Conservation (phyloP, 148 eudicot species). For the Camellia lanceoleosa region DNA sequence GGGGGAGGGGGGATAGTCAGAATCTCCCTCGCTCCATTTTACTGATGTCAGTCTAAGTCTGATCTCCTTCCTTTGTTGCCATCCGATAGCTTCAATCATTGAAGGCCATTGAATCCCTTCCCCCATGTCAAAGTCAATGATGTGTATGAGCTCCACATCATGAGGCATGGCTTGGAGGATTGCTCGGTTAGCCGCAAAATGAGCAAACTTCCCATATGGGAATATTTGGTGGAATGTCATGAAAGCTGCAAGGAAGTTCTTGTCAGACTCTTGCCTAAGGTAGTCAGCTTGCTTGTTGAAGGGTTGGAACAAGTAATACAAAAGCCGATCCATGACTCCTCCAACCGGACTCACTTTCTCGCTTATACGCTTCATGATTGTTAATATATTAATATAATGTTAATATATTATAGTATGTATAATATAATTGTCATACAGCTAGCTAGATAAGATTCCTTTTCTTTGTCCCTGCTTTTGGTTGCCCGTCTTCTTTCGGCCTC, state of each 20-base stretch:
- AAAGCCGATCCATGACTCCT: slow-evolving; percentile 18
- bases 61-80: slow-evolving; percentile 12
- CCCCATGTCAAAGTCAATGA: slow-evolving; percentile 22
- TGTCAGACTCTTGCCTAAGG: slow-evolving; percentile 23
- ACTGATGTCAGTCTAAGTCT: slow-evolving; percentile 21
- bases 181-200: slow-evolving; percentile 19
- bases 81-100: slow-evolving; percentile 15
- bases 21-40: slow-evolving; percentile 15
- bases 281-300: slow-evolving; percentile 16
- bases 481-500: too few species aligned
- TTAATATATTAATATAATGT: too few species aligned
- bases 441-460: too few species aligned
- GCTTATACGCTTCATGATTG: slow-evolving; percentile 6
- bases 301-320: slow-evolving; percentile 23
- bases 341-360: slow-evolving; percentile 25
- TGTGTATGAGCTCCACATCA: slow-evolving; percentile 15
- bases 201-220: slow-evolving; percentile 26
- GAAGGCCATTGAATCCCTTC: slow-evolving; percentile 30
- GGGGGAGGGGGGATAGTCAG: neutral
- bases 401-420: too few species aligned
- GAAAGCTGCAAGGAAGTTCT: slow-evolving; percentile 24
- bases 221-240: slow-evolving; percentile 21
- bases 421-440: too few species aligned
- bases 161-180: slow-evolving; percentile 20
- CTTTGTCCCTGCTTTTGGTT: too few species aligned